A percentile compares a stretch with the other conserved stretches of the same genome.
Evolutionary conservation across 1,284 basidiomycete genomes (phyloP).

Genomic region (Apiotrichum akiyoshidainum): DNA sequence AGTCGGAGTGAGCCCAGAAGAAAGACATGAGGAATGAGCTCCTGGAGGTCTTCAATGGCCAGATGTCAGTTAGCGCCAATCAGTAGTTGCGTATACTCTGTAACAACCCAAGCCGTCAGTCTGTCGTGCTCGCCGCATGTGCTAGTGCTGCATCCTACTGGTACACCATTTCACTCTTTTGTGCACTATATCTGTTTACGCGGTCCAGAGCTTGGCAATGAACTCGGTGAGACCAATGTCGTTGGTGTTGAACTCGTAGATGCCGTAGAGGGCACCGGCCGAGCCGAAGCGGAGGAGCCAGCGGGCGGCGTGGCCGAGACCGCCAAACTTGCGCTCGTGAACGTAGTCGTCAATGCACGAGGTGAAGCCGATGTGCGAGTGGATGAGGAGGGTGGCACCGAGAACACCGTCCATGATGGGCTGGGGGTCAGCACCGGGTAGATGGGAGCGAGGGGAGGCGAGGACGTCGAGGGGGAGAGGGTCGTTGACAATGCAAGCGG

Average conservation of each 20-base stretch:
- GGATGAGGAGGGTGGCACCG: slow-evolving; percentile 80
- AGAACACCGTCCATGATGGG: slow-evolving; percentile 85
- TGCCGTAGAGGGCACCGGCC: slow-evolving; percentile 78
- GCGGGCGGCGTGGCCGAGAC: slow-evolving; percentile 63
- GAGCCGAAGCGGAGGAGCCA: slow-evolving; percentile 80
- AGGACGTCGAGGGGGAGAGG: no score
- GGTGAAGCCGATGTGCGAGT: slow-evolving; percentile 87
- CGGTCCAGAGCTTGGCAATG: slow-evolving; percentile 64
- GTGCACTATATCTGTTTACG: slow-evolving; percentile 46
- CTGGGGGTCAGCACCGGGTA: slow-evolving; percentile 39
- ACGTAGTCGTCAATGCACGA: slow-evolving; percentile 79
- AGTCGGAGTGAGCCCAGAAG: no score
- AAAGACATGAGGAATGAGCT: no score
- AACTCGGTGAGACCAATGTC: slow-evolving; percentile 82
- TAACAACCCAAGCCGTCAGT: no score
- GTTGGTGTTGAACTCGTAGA: slow-evolving; percentile 97
- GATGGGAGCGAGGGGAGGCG: no score
- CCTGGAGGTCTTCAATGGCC: no score
- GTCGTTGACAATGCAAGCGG: neutral
- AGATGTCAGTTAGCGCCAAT: no score
- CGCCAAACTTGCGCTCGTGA: slow-evolving; percentile 87
- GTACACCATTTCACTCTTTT: slow-evolving; percentile 18
- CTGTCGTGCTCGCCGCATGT: no score
- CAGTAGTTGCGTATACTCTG: no score
- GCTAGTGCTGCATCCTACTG: slow-evolving; percentile 24